A percentile compares a stretch with the other conserved stretches of the same genome.
These are phyloP conservation scores for Penicillium taxi DNA, from an alignment of 495 filamentous ascomycete genomes.

Conservation along the genomic window DNA sequence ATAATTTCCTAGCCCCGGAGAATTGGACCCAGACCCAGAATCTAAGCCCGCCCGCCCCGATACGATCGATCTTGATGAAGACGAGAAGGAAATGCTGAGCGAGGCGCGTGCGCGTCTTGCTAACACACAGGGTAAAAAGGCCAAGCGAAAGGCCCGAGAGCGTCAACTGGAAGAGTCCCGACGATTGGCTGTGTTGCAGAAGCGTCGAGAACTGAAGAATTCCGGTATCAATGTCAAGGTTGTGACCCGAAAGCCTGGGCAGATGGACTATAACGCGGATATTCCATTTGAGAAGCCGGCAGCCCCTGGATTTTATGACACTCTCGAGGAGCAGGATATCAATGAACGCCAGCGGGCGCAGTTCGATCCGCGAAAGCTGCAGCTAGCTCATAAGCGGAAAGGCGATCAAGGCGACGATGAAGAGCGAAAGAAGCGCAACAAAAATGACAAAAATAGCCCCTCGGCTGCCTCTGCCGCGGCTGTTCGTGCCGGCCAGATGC, in stretches of 20 bases:
- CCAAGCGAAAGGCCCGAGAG: slow-evolving; percentile 94
- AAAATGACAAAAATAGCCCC: slow-evolving; percentile 71
- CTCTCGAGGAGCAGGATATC: slow-evolving; percentile 62
- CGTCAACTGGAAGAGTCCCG: slow-evolving; percentile 91
- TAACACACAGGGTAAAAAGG: slow-evolving; percentile 98
- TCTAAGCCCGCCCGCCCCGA: slow-evolving; percentile 95
- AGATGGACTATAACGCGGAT: slow-evolving; percentile 99
- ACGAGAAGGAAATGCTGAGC: slow-evolving; percentile 98
- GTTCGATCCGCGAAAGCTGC: slow-evolving; percentile 91
- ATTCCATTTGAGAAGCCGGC: slow-evolving; percentile 94
- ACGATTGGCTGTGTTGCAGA: slow-evolving; percentile 81
- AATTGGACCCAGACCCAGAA: slow-evolving; percentile 93
- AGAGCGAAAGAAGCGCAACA: slow-evolving; percentile 76
- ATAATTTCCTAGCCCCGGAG: slow-evolving; percentile 56
- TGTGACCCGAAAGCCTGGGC: slow-evolving; percentile 79
- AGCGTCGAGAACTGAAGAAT: slow-evolving; percentile 91
- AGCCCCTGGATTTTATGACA: slow-evolving; percentile 89
- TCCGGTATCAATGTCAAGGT: slow-evolving; percentile 98
- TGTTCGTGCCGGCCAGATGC: slow-evolving; percentile 87
- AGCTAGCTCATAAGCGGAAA: slow-evolving; percentile 92
- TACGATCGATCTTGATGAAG: slow-evolving; percentile 95
- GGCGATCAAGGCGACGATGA: slow-evolving; percentile 77
- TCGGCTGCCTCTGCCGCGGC: slow-evolving; percentile 79
- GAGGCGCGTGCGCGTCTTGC: slow-evolving; percentile 93
- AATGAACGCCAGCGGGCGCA: slow-evolving; percentile 84